Percentiles rank a stretch among this genome's conserved stretches.
Conservation (phyloP, 164 flowering plant genomes). For the Cinnamomum micranthum region DNA sequence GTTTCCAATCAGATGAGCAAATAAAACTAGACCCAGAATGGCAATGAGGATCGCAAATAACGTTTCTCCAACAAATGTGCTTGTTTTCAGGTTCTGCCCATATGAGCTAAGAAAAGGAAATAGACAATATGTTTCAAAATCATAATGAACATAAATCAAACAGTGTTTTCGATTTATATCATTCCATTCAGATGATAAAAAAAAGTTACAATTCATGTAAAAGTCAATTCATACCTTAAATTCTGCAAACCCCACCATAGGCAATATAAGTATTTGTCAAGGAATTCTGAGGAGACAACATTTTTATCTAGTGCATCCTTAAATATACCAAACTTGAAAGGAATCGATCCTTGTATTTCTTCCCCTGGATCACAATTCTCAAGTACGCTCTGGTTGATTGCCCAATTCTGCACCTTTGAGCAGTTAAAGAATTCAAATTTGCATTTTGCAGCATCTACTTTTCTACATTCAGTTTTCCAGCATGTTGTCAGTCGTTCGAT, state of each 20-base stretch:
- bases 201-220: too few species aligned
- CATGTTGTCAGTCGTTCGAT: constrained; percentile 72
- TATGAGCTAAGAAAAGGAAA: constrained; percentile 50
- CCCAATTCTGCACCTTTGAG: constrained; percentile 40
- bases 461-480: constrained; percentile 68
- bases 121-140: neutral
- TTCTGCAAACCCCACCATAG: constrained; percentile 98
- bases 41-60: constrained; percentile 79
- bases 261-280: constrained; percentile 74
- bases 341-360: neutral
- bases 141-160: neutral
- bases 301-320: constrained; percentile 51
- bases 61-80: constrained; percentile 86
- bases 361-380: constrained; percentile 52
- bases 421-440: constrained; percentile 50
- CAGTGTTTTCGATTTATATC: neutral
- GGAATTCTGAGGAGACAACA: constrained; percentile 55
- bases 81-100: constrained; percentile 78
- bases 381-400: constrained; percentile 49
- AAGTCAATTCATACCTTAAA: constrained; percentile 51
- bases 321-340: constrained; percentile 77
- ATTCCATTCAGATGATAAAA: neutral
- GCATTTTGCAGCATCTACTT: constrained; percentile 36
- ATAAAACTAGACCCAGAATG: constrained; percentile 80
- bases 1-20: constrained; percentile 92